A percentile compares a stretch with the other conserved stretches of the same genome.
Conservation (phyloP, 306 rosid species). For the Trichosanthes cucumerina region DNA sequence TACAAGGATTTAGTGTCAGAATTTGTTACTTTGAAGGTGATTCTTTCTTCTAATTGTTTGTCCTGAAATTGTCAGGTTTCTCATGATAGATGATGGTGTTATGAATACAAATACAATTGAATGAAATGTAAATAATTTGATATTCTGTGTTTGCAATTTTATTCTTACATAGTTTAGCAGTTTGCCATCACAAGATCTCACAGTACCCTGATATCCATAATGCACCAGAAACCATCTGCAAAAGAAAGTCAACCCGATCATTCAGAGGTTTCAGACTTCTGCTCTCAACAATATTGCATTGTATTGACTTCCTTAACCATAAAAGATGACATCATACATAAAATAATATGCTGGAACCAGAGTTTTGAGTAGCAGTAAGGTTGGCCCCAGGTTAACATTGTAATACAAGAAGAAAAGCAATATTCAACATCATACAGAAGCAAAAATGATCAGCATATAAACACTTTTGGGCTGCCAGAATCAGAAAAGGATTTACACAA, state of each 20-base stretch:
- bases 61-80: conserved; percentile 10
- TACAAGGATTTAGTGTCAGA: neutral
- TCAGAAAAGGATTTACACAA: neutral
- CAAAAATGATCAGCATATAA: neutral
- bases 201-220: neutral
- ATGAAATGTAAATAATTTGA: conserved; percentile 9
- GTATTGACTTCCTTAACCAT: neutral
- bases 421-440: neutral
- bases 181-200: neutral
- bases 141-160: neutral
- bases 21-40: conserved; percentile 1
- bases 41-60: conserved; percentile 7
- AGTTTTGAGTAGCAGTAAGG: neutral
- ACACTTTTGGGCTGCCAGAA: neutral
- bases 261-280: neutral
- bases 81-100: conserved; percentile 5
- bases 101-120: conserved; percentile 6
- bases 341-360: neutral
- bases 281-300: neutral
- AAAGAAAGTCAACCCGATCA: neutral
- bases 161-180: neutral
- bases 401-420: neutral
- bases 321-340: neutral
- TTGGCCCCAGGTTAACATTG: neutral
- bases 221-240: neutral